Conservation (phyloP, 169 alveolate genomes). For the Plasmodium yoelii region DNA sequence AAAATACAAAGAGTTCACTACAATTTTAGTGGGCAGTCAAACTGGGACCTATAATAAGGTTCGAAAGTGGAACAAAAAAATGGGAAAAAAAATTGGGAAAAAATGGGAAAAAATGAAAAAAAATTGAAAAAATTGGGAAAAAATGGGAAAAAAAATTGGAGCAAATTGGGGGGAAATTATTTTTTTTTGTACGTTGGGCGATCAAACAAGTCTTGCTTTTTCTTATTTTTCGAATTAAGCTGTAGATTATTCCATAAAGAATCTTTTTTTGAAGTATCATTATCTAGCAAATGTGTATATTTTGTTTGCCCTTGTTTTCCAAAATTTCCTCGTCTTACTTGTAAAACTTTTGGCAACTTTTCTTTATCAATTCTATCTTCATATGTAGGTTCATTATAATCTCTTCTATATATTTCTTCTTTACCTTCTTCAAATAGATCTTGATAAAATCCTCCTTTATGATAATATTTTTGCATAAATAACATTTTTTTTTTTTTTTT, state of each 20-base stretch:
- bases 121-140: no score
- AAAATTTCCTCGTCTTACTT: constrained; percentile 89
- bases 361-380: constrained; percentile 88
- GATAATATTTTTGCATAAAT: constrained; percentile 91
- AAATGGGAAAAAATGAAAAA: neutral
- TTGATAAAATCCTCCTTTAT: constrained; percentile 91
- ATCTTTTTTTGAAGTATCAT: constrained; percentile 92
- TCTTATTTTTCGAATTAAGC: neutral
- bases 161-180: no score
- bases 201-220: constrained; percentile 30
- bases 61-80: neutral
- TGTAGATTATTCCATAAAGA: constrained; percentile 54
- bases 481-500: constrained; percentile 76
- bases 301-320: constrained; percentile 95
- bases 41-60: no score
- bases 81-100: neutral
- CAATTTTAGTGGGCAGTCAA: no score
- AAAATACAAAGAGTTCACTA: no score
- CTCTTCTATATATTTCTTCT: constrained; percentile 88
- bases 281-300: constrained; percentile 95
- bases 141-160: neutral
- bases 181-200: constrained; percentile 51
- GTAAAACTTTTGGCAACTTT: constrained; percentile 86
- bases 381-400: constrained; percentile 89
- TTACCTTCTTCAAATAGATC: constrained; percentile 89